These are phyloP conservation scores for Blastobotrys apis DNA, from an alignment of 1,139 yeast species.

Conservation along the genomic window DNA sequence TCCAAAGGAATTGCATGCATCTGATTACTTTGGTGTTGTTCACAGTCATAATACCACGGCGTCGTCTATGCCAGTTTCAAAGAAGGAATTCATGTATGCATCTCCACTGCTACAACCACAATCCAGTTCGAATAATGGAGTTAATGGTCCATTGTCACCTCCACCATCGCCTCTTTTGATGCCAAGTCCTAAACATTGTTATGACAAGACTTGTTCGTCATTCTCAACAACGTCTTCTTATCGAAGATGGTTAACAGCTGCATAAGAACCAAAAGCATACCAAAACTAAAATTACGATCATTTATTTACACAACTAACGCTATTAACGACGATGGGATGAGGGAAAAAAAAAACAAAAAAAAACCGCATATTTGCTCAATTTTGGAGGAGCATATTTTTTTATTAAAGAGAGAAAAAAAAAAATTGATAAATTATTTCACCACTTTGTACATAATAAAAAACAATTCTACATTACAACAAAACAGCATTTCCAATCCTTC, in stretches of 20 bases:
- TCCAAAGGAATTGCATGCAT: not conserved
- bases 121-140: not conserved
- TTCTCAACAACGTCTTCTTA: conserved; percentile 11
- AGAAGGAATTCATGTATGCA: conserved; percentile 27
- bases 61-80: conserved; percentile 1
- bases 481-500: too few species aligned
- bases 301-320: not conserved
- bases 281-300: not conserved
- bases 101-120: conserved; percentile 28
- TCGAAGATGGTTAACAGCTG: conserved; percentile 7
- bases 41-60: not conserved
- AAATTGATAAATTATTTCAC: not conserved
- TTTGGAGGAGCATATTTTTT: not conserved
- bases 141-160: conserved; percentile 14
- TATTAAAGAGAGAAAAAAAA: not conserved
- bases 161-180: conserved; percentile 25
- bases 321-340: too few species aligned
- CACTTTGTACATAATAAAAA: not conserved
- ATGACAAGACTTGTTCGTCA: not conserved
- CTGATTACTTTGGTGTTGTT: conserved; percentile 7
- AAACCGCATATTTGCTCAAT: too few species aligned
- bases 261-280: not conserved
- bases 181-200: conserved; percentile 12
- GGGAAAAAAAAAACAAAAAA: too few species aligned
- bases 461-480: too few species aligned